Evolutionary conservation across 2,329 filamentous ascomycete genomes (phyloP), one percentile per base, ranked within the genome.

Genomic region (Didymella keratinophila): DNA sequence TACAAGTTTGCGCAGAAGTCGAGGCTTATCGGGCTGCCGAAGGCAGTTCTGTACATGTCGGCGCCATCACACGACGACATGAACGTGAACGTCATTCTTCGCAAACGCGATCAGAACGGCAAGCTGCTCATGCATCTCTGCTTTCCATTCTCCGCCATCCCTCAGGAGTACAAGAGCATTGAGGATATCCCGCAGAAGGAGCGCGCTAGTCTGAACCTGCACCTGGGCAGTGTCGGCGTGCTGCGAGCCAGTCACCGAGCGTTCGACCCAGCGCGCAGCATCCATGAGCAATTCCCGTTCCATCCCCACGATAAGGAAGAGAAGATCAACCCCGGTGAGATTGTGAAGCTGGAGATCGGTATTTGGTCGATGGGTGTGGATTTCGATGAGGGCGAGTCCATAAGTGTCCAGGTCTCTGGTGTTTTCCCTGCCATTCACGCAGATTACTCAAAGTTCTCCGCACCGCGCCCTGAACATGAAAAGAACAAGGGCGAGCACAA

Each of bases 311-410:
- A 74, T 4, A 65, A 68, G 16, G 71, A 80, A 42, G 72, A 80
- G 42, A 80, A 80, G 63, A 70, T 82, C 1, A 52, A 65, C 2
- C 74, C 73, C 0, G 81, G 80, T 0, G 68, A 76, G 7, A 67
- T 82, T 20, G 79, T 82, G 4, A 76, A 76, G 63, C 66, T 83
- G 4, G 79, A 83, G 44, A 82, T 83, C 56, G 79, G 79, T 0
- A 79, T 83, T 12, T 83, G 79, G 80, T 75, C 77, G 0, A 78
- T 79, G 71, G 80, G 80, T 0, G 73, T 81, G 0, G 77, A 81
- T 27, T 83, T 78, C 63, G 78, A 82, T 3, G 76, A 70, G 6
- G 80, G 78, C 0, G 78, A 82, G 59, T 60, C 58, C 3, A 63
- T 67, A 20, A 39, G 36, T n/a, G 36, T 39, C n/a, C 36, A 39